Evolutionary conservation across 306 rosid species (phyloP), one percentile per base, ranked within the genome.

Genomic region (Dalbergia cochinchinensis): DNA sequence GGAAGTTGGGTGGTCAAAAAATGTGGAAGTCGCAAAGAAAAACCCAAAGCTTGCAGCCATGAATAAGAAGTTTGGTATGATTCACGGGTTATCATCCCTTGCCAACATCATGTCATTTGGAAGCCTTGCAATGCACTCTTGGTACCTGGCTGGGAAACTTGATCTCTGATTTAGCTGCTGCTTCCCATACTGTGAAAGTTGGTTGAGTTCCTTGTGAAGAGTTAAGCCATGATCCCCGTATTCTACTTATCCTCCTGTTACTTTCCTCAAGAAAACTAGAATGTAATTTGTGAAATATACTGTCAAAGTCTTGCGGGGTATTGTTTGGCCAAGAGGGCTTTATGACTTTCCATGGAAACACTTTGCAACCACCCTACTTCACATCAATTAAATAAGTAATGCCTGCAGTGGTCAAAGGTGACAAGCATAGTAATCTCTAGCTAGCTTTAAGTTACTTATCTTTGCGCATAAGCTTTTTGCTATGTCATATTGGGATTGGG

Each of bases 21-120:
- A 93, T 74, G 92, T 91, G 76, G 92, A 93, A 82, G 98, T 90
- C 50, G 98, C 99, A 26, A 91, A 93, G 83, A 83, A 42, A 79
- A 91, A 96, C 70, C 97, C 99, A 34, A 89, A 93, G 86, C 97
- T 96, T 59, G 91, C 91, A 61, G 96, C 97, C 61, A 93, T 96
- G 96, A 93, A 96, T 74, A 96, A 96, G 94, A 96, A 93, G 78
- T 96, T 96, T 18, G 99, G 99, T 75, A 93, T 96, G 99, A 89
- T 96, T 87, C 99, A 96, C 71, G 99, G 99, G 42, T 79, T 96
- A 58, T 96, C 99, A 60, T 93, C 99, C 41, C 97, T 96, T 20
- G 98, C 99, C 20, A 96, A 96, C 82, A 93, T 96, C 83, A 74
- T 96, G 90, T 81, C 99, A 11, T 93, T 93, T 81, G 98, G 99